Percentiles rank a stretch among this genome's conserved stretches.
These are phyloP conservation scores for Scytalidium sp. DNA, from an alignment of 2,329 filamentous ascomycete genomes.

Conservation along the genomic window DNA sequence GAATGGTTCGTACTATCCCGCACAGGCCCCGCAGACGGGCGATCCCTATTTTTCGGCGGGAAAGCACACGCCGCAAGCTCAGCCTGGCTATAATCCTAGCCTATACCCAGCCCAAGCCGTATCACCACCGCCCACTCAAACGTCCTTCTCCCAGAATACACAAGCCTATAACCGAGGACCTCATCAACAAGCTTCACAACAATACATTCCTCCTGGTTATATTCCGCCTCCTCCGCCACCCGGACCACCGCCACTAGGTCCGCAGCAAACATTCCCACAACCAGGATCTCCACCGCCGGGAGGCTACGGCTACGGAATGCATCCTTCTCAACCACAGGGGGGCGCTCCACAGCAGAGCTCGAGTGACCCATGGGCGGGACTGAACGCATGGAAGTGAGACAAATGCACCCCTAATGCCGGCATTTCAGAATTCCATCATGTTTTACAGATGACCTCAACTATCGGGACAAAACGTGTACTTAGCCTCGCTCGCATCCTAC, in stretches of 20 bases:
- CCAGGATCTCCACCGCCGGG: constrained; percentile 38
- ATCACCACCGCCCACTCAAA: constrained; percentile 64
- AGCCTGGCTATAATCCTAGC: constrained; percentile 40
- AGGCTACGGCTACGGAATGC: constrained; percentile 50
- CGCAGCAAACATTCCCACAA: constrained; percentile 47
- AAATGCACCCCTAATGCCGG: too few relatives aligned
- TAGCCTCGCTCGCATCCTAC: too few relatives aligned
- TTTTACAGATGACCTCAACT: too few relatives aligned
- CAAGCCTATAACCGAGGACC: constrained; percentile 23
- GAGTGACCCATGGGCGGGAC: constrained; percentile 66
- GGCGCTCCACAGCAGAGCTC: constrained; percentile 25
- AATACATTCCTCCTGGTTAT: constrained; percentile 58
- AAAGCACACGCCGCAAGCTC: constrained; percentile 52
- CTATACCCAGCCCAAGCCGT: constrained; percentile 35
- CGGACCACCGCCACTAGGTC: constrained; percentile 52
- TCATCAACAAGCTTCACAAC: constrained; percentile 37
- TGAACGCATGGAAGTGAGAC: constrained; percentile 65
- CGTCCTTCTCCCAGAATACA: constrained; percentile 25
- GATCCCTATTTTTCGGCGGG: constrained; percentile 41
- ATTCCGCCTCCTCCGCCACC: constrained; percentile 66
- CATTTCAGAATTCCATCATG: too few relatives aligned
- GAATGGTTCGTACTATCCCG: constrained; percentile 24
- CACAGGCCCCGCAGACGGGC: constrained; percentile 38
- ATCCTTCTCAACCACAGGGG: constrained; percentile 24
- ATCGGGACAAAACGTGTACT: too few relatives aligned